These are phyloP conservation scores for Herpotrichia juniperi DNA, from an alignment of 2,329 filamentous ascomycete genomes.

Conservation along the genomic window DNA sequence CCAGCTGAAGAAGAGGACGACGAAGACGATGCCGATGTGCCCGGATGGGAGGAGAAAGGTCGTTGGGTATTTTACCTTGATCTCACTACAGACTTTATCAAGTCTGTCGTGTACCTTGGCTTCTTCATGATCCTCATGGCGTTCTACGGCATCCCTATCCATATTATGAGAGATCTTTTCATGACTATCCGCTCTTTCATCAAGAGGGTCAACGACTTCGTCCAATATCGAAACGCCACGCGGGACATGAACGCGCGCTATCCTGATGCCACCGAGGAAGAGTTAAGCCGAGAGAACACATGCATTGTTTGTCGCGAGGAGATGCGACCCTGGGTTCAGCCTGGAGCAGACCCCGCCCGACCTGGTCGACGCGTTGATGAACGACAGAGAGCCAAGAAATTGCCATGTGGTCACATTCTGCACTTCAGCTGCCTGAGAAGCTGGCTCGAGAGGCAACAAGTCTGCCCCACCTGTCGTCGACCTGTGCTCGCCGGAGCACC, in stretches of 20 bases:
- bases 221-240: slow-evolving; percentile 89
- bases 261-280: slow-evolving; percentile 86
- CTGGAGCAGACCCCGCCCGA: slow-evolving; percentile 47
- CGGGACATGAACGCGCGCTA: slow-evolving; percentile 91
- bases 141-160: slow-evolving; percentile 94
- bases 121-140: slow-evolving; percentile 94
- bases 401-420: slow-evolving; percentile 93
- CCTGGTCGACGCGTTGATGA: slow-evolving; percentile 68
- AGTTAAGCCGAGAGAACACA: slow-evolving; percentile 84
- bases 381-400: slow-evolving; percentile 86
- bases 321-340: slow-evolving; percentile 80
- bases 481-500: slow-evolving; percentile 66
- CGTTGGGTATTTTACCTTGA: slow-evolving; percentile 91
- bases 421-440: slow-evolving; percentile 94
- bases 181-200: slow-evolving; percentile 91
- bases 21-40: slow-evolving; percentile 92
- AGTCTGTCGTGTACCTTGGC: slow-evolving; percentile 83
- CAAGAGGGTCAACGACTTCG: slow-evolving; percentile 84
- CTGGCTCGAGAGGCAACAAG: slow-evolving; percentile 96
- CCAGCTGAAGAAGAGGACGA: slow-evolving; percentile 71
- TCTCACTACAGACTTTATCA: slow-evolving; percentile 85
- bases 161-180: slow-evolving; percentile 95
- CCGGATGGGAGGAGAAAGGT: slow-evolving; percentile 95
- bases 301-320: slow-evolving; percentile 98
- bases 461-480: slow-evolving; percentile 91